A percentile compares a stretch with the other conserved stretches of the same genome.
phyloP scores from a whole-genome alignment of 306 rosid genomes.

The Inga oerstediana region DNA sequence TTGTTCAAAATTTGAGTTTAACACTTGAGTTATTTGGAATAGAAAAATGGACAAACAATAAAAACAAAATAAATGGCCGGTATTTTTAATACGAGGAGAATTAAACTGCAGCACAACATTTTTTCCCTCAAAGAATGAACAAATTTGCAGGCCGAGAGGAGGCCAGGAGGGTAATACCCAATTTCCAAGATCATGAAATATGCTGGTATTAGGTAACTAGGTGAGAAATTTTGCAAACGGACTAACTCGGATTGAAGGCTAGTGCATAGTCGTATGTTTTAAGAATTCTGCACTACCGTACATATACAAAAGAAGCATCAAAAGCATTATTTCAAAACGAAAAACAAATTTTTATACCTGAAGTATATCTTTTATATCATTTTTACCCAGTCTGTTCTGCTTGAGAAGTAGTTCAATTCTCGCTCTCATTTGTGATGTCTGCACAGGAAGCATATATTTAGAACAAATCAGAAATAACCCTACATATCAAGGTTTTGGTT shows the following conservation, averaged over 20 bases:
- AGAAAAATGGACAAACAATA: no score
- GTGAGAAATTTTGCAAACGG: neutral
- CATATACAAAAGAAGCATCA: neutral
- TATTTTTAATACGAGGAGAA: neutral
- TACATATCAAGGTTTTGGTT: conserved; percentile 1
- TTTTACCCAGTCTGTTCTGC: conserved; percentile 81
- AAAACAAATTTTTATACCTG: conserved; percentile 53
- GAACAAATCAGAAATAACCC: conserved; percentile 8
- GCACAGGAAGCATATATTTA: conserved; percentile 29
- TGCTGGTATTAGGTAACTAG: neutral
- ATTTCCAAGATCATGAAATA: neutral
- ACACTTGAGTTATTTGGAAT: neutral
- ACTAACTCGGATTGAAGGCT: neutral
- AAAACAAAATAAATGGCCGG: no score
- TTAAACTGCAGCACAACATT: neutral
- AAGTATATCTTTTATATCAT: conserved; percentile 75
- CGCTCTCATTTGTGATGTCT: conserved; percentile 86
- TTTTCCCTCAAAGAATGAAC: neutral
- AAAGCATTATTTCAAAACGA: neutral
- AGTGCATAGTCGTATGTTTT: neutral
- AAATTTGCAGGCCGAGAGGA: neutral
- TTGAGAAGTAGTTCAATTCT: conserved; percentile 87
- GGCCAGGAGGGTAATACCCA: neutral
- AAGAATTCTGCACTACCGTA: neutral
- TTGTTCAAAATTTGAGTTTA: no score